Percentiles rank a stretch among this genome's conserved stretches.
Evolutionary conservation across 2,329 filamentous ascomycete species (phyloP).

Genomic region (Intubia oerlemansii): DNA sequence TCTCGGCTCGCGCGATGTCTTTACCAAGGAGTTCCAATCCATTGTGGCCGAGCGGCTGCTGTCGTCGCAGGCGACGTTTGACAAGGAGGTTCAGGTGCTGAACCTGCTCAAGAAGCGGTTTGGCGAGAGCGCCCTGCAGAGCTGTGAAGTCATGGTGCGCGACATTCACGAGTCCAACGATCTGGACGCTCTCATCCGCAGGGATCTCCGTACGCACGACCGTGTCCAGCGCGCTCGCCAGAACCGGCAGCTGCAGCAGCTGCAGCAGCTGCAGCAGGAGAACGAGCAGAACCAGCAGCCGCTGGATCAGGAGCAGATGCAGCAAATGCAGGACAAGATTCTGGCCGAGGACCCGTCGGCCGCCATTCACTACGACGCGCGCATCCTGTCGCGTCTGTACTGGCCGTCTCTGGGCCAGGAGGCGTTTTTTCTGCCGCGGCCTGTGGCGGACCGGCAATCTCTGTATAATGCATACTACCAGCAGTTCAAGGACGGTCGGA

Average conservation of each 20-base stretch:
- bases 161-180: conserved; percentile 70
- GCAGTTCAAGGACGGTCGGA: conserved; percentile 59
- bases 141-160: conserved; percentile 92
- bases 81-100: conserved; percentile 64
- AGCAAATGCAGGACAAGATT: not conserved
- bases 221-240: too few relatives aligned
- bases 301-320: conserved; percentile 9
- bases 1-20: conserved; percentile 73
- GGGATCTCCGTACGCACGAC: too few relatives aligned
- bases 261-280: not conserved
- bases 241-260: not conserved
- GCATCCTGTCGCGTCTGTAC: conserved; percentile 58
- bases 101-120: conserved; percentile 76
- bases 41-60: conserved; percentile 71
- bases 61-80: conserved; percentile 43
- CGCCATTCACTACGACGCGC: conserved; percentile 13
- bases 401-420: conserved; percentile 70
- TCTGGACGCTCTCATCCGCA: conserved; percentile 49
- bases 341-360: conserved; percentile 5
- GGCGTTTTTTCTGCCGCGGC: conserved; percentile 39
- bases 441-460: conserved; percentile 38
- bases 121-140: conserved; percentile 67
- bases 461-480: conserved; percentile 60
- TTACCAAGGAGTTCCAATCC: conserved; percentile 82
- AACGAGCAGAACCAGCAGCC: conserved; percentile 23